Conservation (phyloP, 305 asterid genomes). For the Euphrasia arctica region DNA sequence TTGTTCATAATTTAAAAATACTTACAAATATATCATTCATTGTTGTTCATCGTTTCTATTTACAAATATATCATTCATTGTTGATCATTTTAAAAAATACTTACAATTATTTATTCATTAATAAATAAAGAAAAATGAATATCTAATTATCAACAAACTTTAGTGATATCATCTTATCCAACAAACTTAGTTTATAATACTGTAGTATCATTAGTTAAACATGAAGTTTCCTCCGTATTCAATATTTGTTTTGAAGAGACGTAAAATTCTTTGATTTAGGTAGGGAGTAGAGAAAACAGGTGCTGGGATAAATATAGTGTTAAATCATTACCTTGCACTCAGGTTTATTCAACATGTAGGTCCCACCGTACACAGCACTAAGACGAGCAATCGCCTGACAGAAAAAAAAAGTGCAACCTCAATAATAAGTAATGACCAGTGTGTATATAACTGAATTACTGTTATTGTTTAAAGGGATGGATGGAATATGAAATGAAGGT, state of each 20-base stretch:
- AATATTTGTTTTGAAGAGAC: not conserved
- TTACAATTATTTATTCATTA: not conserved
- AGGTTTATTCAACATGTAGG: constrained; percentile 97
- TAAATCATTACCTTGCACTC: constrained; percentile 63
- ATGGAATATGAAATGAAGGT: not conserved
- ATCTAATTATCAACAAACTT: constrained; percentile 3
- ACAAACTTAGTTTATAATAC: no score
- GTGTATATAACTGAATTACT: not conserved
- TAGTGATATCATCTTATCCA: not conserved
- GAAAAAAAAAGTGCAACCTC: constrained; percentile 11
- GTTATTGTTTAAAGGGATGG: not conserved
- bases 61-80: no score
- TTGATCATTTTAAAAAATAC: no score
- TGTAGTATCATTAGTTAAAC: not conserved
- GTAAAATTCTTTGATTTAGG: not conserved
- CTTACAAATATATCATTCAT: no score
- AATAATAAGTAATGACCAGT: not conserved
- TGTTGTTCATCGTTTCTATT: no score
- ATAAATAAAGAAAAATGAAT: not conserved
- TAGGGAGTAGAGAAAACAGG: not conserved
- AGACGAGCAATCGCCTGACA: constrained; percentile 93
- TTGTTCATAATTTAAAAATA: no score
- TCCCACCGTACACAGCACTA: constrained; percentile 97
- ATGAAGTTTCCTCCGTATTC: not conserved
- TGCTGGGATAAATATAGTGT: not conserved